These are phyloP conservation scores for Cryphonectria japonica DNA, from an alignment of 2,329 filamentous ascomycete genomes.

Conservation along the genomic window DNA sequence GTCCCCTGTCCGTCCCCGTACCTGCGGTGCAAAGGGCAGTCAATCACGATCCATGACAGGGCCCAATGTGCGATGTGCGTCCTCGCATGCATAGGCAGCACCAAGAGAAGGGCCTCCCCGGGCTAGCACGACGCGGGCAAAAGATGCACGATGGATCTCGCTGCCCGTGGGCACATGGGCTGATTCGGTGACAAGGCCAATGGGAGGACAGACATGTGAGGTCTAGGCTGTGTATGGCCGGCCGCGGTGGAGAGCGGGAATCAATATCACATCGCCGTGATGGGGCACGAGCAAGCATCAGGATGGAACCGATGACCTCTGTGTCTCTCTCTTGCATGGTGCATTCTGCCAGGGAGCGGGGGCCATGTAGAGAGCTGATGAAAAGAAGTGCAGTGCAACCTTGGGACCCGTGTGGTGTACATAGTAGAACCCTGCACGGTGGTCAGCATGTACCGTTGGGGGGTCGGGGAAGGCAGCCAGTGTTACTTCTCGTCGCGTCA, in stretches of 20 bases:
- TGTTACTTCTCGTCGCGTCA: constrained; percentile 34
- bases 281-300: neutral
- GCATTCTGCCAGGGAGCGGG: too few species aligned
- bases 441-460: neutral
- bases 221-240: constrained; percentile 15
- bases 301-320: constrained; percentile 6
- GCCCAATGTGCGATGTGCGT: constrained; percentile 20
- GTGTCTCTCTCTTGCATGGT: too few species aligned
- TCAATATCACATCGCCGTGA: constrained; percentile 34
- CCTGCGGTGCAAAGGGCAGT: constrained; percentile 19
- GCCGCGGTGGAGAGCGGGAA: constrained; percentile 28
- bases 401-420: neutral
- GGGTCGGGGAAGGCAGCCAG: constrained; percentile 32
- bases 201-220: constrained; percentile 27
- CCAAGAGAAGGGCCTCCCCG: constrained; percentile 5
- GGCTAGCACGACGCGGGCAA: constrained; percentile 20
- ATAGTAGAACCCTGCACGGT: neutral
- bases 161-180: constrained; percentile 27
- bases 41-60: constrained; percentile 21
- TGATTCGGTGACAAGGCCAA: constrained; percentile 34
- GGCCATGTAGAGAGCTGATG: neutral
- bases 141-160: constrained; percentile 10
- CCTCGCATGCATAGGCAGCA: constrained; percentile 23
- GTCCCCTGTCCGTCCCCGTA: constrained; percentile 15
- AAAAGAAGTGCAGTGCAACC: neutral